phyloP scores from a whole-genome alignment of 1,139 yeast species.

The Pichia sp. region DNA sequence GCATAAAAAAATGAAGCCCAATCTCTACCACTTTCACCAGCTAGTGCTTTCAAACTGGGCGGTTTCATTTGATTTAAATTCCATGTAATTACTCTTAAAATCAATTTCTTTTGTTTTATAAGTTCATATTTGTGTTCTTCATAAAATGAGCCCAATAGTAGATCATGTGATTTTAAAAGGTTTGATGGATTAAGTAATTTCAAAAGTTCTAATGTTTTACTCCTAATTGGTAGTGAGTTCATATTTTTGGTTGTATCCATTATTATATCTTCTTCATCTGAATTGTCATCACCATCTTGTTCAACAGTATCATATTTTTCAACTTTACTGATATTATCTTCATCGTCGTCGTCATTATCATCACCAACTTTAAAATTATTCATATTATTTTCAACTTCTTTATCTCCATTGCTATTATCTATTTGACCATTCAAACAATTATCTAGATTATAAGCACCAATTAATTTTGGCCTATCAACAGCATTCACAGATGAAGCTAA shows the following conservation, averaged over 20 bases:
- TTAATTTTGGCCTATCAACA: background rate
- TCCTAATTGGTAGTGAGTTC: background rate
- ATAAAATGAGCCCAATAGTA: conserved; percentile 19
- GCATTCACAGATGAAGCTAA: background rate
- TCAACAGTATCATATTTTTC: background rate
- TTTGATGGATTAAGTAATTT: conserved; percentile 23
- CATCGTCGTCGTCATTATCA: background rate
- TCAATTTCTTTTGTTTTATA: conserved; percentile 6
- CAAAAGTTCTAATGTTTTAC: conserved; percentile 13
- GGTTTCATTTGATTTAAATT: conserved; percentile 39
- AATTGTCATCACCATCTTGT: background rate
- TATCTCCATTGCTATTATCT: background rate
- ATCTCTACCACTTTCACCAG: conserved; percentile 11
- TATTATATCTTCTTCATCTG: background rate
- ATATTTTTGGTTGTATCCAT: background rate
- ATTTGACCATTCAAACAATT: background rate
- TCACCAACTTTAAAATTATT: background rate
- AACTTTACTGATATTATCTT: background rate
- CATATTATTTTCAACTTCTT: background rate
- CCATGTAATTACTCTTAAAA: conserved; percentile 37
- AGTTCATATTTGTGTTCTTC: conserved; percentile 14
- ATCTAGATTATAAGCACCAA: background rate
- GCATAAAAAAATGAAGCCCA: conserved; percentile 14
- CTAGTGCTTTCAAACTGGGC: conserved; percentile 11
- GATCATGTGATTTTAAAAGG: conserved; percentile 16